Evolutionary conservation across 257 asterid genomes (phyloP).

Genomic region (Sherardia arvensis): DNA sequence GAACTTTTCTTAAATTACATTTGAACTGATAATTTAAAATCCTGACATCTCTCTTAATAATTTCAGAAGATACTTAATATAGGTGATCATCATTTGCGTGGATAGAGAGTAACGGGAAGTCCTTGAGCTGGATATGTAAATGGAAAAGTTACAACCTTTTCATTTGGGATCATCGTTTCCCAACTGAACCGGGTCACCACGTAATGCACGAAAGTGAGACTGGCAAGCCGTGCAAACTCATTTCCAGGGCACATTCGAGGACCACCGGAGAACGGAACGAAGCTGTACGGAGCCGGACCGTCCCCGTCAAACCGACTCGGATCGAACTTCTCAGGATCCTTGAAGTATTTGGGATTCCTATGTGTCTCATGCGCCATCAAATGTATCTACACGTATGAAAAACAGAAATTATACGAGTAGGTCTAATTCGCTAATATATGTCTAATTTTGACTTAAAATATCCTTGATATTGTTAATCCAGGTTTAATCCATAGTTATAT

Average conservation of each 20-base stretch:
- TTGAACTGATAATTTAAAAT: no score
- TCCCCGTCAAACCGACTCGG: not conserved
- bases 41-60: no score
- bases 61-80: no score
- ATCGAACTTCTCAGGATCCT: constrained; percentile 2
- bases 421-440: no score
- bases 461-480: no score
- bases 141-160: not conserved
- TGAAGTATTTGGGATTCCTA: constrained; percentile 1
- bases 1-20: no score
- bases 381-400: not conserved
- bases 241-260: not conserved
- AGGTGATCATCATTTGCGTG: not conserved
- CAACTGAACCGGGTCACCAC: not conserved
- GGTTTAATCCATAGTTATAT: no score
- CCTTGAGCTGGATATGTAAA: not conserved
- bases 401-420: no score
- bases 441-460: no score
- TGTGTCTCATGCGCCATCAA: not conserved
- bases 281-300: not conserved
- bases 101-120: not conserved
- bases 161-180: not conserved
- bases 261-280: constrained; percentile 1
- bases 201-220: not conserved
- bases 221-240: not conserved